Evolutionary conservation across 2,329 filamentous ascomycete genomes (phyloP).

Genomic region (Xylariaceae sp.): DNA sequence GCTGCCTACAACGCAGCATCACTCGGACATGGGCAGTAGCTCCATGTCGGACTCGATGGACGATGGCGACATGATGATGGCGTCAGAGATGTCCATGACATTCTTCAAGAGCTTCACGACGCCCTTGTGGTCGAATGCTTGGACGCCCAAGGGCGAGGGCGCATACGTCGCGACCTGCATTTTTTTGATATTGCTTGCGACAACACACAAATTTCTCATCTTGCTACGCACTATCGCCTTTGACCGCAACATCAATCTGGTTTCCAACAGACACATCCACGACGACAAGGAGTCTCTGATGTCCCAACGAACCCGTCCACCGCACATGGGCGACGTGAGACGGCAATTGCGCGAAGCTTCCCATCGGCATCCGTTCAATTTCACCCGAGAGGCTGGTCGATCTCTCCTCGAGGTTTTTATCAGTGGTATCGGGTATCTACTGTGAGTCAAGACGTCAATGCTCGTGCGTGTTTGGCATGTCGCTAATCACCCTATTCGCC

Average conservation of each 20-base stretch:
- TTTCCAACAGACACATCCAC: neutral
- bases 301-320: constrained; percentile 4
- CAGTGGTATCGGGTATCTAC: constrained; percentile 27
- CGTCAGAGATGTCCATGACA: constrained; percentile 28
- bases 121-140: constrained; percentile 62
- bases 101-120: constrained; percentile 59
- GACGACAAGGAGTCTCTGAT: constrained; percentile 5
- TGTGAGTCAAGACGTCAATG: constrained; percentile 19
- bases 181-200: constrained; percentile 75
- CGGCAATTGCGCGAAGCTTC: constrained; percentile 15
- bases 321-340: constrained; percentile 15
- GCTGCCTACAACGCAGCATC: no score
- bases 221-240: constrained; percentile 43
- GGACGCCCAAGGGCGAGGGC: constrained; percentile 68
- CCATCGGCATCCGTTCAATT: constrained; percentile 20
- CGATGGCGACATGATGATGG: constrained; percentile 19
- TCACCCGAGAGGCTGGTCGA: constrained; percentile 24
- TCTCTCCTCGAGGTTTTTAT: constrained; percentile 24
- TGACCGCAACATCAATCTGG: constrained; percentile 10
- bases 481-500: neutral
- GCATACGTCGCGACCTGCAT: constrained; percentile 87
- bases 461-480: neutral
- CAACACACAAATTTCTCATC: constrained; percentile 64
- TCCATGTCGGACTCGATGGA: neutral
- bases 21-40: no score